phyloP scores from a whole-genome alignment of 352 stramenopile genomes.

The Phytopythium chamaehyphon region DNA sequence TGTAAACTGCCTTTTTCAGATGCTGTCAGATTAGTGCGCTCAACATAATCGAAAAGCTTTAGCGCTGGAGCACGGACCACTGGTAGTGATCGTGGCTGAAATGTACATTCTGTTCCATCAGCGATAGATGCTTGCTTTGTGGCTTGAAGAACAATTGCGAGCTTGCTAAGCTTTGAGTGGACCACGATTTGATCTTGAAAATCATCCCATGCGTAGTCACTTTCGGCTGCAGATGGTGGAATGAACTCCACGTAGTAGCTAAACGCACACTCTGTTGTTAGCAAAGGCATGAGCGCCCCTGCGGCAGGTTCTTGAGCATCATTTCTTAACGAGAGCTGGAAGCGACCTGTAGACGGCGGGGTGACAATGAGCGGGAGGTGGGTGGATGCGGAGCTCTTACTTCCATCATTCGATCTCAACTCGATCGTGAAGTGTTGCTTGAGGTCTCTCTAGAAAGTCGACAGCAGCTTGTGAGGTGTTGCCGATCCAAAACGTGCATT shows the following conservation, averaged over 20 bases:
- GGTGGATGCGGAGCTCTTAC: background rate
- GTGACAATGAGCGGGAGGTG: constrained; percentile 46
- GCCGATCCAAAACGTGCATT: too few species aligned
- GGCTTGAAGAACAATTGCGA: constrained; percentile 37
- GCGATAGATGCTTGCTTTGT: background rate
- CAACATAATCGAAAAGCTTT: constrained; percentile 54
- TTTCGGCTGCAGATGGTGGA: constrained; percentile 24
- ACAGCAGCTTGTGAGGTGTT: too few species aligned
- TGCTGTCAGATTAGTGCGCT: constrained; percentile 14
- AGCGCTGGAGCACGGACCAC: constrained; percentile 41
- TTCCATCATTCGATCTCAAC: too few species aligned
- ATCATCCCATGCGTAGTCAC: constrained; percentile 52
- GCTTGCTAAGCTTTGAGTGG: constrained; percentile 47
- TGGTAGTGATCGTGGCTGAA: constrained; percentile 21
- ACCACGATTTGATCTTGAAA: constrained; percentile 69
- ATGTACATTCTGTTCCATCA: constrained; percentile 12
- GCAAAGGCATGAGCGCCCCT: constrained; percentile 16
- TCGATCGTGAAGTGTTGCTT: too few species aligned
- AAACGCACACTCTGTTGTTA: constrained; percentile 11
- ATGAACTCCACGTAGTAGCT: constrained; percentile 39
- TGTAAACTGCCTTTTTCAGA: too few species aligned
- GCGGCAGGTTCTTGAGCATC: background rate
- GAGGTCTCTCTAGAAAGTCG: too few species aligned
- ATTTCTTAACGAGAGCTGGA: constrained; percentile 20
- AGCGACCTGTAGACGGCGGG: constrained; percentile 40